Base-by-base conservation (phyloP, 352 stramenopile genomes). In the Phytophthora citricola region DNA sequence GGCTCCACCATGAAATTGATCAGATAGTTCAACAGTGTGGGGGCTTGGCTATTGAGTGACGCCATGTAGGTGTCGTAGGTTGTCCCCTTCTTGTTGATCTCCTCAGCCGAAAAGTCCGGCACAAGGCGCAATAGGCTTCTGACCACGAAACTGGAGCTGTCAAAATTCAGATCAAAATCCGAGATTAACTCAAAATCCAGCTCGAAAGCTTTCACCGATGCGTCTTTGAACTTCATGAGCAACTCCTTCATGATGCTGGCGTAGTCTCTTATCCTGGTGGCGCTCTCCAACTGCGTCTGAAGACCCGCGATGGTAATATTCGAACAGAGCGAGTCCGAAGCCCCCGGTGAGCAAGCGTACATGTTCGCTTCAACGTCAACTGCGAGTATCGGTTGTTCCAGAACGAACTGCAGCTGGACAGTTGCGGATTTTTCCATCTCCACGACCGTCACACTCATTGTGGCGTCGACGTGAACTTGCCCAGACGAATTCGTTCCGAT, bases 111-210 rank as follows among this genome's bases (percentile, higher is more conserved):
- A 17, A 17, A 43, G 36, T 43, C 12, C n/a, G 81, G 49, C 20
- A 90, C 62, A 34, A 70, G 46, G 53, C 73, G 63, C 58, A 24
- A 85, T 46, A 48, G 62, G 68, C 12, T 40, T 1, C 60, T 53
- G 38, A 86, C 58, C 24, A 83, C 51, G 4, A 63, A 49, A 49
- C 52, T 62, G 15, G 75, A 76, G 62, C 64, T 73, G 36, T 74
- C 53, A 41, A 87, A 79, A 43, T 68, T 73, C 40, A 87, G 63
- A 48, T 72, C 65, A 45, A 88, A 76, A 44, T 74, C 54, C 22
- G 68, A 62, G 32, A 83, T 71, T 49, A 73, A 73, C 24, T 76
- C 63, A 27, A 85, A 87, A 48, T 63, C 60, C 3, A 85, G 38
- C 27, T 58, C n/a, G 10, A 86, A 41, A 5, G 46, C 51, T 15